These are phyloP conservation scores for Fragaria nilgerrensis DNA, from an alignment of 306 rosid species.

Conservation along the genomic window DNA sequence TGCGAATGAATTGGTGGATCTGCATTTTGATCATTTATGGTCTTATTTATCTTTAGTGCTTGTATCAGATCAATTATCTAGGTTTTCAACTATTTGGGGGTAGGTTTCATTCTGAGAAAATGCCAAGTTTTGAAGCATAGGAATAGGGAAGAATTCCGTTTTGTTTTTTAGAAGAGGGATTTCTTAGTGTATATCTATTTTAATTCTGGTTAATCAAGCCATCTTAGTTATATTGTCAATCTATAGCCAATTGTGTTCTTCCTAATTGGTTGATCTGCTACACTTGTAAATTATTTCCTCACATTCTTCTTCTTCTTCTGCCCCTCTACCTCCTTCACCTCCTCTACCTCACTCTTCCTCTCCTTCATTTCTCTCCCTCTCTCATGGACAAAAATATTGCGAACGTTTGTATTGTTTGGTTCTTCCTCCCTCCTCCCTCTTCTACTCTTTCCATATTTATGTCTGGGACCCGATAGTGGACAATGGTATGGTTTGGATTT, in stretches of 20 bases:
- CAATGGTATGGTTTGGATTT: no score
- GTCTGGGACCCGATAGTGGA: no score
- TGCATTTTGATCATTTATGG: conserved; percentile 29
- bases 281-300: not conserved
- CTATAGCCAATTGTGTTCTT: conserved; percentile 28
- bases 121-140: conserved; percentile 41
- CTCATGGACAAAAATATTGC: not conserved
- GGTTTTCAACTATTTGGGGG: conserved; percentile 39
- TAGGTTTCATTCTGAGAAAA: conserved; percentile 33
- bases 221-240: conserved; percentile 50
- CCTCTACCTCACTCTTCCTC: not conserved
- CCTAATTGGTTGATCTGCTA: conserved; percentile 29
- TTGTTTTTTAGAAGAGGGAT: conserved; percentile 29
- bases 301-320: not conserved
- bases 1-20: conserved; percentile 42
- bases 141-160: conserved; percentile 26
- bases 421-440: not conserved
- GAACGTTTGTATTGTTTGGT: not conserved
- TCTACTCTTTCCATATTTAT: not conserved
- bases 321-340: not conserved
- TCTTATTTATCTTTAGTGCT: conserved; percentile 37
- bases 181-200: conserved; percentile 37
- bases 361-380: not conserved
- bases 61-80: conserved; percentile 38
- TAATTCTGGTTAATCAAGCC: conserved; percentile 47